Evolutionary conservation across 2,329 filamentous ascomycete species (phyloP).

Genomic region (Decorospora gaudefroyi): DNA sequence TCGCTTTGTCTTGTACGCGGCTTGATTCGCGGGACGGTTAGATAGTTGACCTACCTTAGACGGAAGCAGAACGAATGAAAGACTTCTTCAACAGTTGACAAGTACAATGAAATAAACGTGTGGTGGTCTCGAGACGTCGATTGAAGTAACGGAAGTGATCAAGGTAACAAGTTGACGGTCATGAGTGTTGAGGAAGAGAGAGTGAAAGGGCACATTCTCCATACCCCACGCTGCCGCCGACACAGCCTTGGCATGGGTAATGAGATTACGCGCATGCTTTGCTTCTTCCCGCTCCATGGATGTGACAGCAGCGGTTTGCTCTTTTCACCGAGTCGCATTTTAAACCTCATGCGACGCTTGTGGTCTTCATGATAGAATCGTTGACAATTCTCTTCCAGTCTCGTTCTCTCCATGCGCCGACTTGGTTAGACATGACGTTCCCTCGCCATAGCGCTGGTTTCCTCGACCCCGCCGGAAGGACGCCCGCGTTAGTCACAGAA

Average conservation of each 20-base stretch:
- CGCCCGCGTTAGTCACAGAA: conserved; percentile 33
- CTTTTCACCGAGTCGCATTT: conserved; percentile 7
- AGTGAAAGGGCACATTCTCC: not conserved
- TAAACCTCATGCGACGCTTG: not conserved
- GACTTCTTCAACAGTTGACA: no score
- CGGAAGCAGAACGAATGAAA: no score
- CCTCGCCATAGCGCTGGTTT: conserved; percentile 6
- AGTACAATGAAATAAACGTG: no score
- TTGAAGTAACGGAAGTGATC: not conserved
- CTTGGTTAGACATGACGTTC: conserved; percentile 6
- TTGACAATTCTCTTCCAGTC: not conserved
- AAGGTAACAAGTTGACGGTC: not conserved
- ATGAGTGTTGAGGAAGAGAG: not conserved
- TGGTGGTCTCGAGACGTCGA: no score
- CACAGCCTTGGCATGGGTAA: conserved; percentile 30
- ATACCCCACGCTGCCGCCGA: conserved; percentile 27
- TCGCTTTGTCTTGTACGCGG: conserved; percentile 3
- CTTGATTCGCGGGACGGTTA: no score
- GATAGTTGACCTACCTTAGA: no score
- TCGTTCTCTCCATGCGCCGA: not conserved
- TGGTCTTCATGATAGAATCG: not conserved
- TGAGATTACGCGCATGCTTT: conserved; percentile 25
- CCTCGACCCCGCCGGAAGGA: conserved; percentile 25
- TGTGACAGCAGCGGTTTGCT: not conserved
- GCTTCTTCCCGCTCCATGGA: conserved; percentile 9